Conservation (phyloP, 805 yeast species). For the Lipomyces orientalis region DNA sequence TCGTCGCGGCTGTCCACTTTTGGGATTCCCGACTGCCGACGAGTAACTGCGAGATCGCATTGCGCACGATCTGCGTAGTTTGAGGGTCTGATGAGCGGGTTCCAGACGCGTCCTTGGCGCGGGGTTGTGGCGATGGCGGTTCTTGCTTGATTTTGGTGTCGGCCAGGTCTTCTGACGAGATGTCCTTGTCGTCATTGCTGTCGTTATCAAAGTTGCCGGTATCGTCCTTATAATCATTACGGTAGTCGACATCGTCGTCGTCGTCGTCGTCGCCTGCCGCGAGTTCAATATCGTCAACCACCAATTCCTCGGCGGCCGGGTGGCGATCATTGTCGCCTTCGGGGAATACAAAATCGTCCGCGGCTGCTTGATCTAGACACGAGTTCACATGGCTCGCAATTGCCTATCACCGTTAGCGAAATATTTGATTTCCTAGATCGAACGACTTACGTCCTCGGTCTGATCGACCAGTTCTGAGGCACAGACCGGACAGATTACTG, state of each 20-base stretch:
- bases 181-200: neutral
- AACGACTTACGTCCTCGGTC: slow-evolving; percentile 3
- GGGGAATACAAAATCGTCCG: neutral
- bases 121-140: neutral
- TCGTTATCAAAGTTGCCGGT: neutral
- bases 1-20: slow-evolving; percentile 11
- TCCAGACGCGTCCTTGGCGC: neutral
- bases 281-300: neutral
- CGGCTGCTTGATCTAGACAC: slow-evolving; percentile 8
- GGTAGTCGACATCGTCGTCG: neutral
- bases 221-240: neutral
- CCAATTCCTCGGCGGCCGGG: neutral
- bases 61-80: neutral
- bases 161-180: neutral
- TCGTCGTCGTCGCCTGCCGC: neutral
- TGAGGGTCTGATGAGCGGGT: neutral
- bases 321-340: neutral
- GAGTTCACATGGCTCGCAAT: slow-evolving; percentile 11
- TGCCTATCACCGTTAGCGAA: neutral
- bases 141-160: slow-evolving; percentile 10
- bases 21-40: slow-evolving; percentile 9
- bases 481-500: slow-evolving; percentile 6
- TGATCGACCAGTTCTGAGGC: neutral
- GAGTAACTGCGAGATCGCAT: slow-evolving; percentile 4
- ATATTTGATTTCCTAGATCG: neutral